Conservation (phyloP, 2,329 filamentous ascomycete species). For the Elsinoe australis region DNA sequence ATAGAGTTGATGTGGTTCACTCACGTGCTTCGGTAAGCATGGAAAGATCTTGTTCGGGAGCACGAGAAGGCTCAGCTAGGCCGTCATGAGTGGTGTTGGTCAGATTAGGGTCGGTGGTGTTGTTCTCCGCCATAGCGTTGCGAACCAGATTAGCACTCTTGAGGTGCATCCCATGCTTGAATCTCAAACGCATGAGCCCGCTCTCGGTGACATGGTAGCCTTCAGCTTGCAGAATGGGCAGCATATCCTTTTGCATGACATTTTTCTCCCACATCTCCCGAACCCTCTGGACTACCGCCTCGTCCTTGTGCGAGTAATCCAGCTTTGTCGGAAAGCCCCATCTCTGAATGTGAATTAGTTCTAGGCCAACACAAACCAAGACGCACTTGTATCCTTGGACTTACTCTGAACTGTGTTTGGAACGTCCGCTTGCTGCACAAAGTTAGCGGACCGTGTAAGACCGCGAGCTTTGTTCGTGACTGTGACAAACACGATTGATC, state of each 20-base stretch:
- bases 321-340: slow-evolving; percentile 75
- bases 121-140: slow-evolving; percentile 9
- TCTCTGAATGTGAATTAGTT: slow-evolving; percentile 32
- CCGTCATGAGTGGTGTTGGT: neutral
- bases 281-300: slow-evolving; percentile 58
- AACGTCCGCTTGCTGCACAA: slow-evolving; percentile 61
- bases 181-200: slow-evolving; percentile 61
- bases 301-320: slow-evolving; percentile 63
- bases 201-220: slow-evolving; percentile 66
- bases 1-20: neutral
- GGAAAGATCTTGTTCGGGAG: neutral
- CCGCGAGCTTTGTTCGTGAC: neutral
- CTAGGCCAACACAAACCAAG: neutral
- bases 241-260: slow-evolving; percentile 63
- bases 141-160: slow-evolving; percentile 21
- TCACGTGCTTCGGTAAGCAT: slow-evolving; percentile 1
- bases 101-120: slow-evolving; percentile 4
- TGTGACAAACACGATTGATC: neutral
- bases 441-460: neutral
- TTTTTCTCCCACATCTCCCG: slow-evolving; percentile 74
- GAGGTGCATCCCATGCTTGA: slow-evolving; percentile 49
- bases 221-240: slow-evolving; percentile 60
- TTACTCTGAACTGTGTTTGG: slow-evolving; percentile 60
- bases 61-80: neutral
- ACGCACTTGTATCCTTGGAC: neutral